A percentile compares a stretch with the other conserved stretches of the same genome.
Evolutionary conservation across 2,329 filamentous ascomycete genomes (phyloP).

Genomic region (Ceratocystis alfenasii): DNA sequence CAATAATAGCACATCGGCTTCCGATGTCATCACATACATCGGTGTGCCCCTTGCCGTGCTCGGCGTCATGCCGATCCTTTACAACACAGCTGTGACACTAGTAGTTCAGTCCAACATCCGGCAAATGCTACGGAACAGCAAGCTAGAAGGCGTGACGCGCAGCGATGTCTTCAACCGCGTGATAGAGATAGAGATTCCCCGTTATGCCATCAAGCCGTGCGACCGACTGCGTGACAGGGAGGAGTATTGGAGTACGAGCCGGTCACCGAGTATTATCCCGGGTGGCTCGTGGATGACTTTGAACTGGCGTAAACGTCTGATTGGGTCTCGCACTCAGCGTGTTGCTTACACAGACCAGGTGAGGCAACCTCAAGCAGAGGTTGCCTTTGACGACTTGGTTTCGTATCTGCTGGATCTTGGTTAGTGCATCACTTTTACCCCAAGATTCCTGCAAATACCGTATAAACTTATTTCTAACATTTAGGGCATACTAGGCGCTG

Average conservation of each 20-base stretch:
- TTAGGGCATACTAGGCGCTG: constrained; percentile 32
- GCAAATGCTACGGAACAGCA: constrained; percentile 44
- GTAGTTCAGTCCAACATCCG: constrained; percentile 49
- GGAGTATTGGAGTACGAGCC: constrained; percentile 47
- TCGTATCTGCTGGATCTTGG: constrained; percentile 50
- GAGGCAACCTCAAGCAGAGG: constrained; percentile 41
- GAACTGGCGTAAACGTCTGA: constrained; percentile 52
- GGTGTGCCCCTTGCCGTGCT: constrained; percentile 47
- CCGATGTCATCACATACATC: constrained; percentile 45
- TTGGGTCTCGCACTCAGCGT: constrained; percentile 50
- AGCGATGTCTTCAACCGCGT: constrained; percentile 53
- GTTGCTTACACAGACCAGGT: constrained; percentile 50
- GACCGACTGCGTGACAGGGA: constrained; percentile 41
- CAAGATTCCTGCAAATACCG: neutral
- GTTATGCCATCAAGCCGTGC: constrained; percentile 50
- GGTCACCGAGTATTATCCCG: constrained; percentile 41
- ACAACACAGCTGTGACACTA: constrained; percentile 50
- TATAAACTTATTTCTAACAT: neutral
- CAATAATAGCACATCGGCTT: constrained; percentile 20
- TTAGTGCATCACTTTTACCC: neutral
- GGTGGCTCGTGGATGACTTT: constrained; percentile 55
- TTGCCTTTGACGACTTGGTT: constrained; percentile 47
- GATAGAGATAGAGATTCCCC: constrained; percentile 54
- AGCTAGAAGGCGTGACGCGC: constrained; percentile 47
- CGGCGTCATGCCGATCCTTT: constrained; percentile 52